Evolutionary conservation across 2,329 filamentous ascomycete genomes (phyloP).

Genomic region (Colletotrichum cereale): DNA sequence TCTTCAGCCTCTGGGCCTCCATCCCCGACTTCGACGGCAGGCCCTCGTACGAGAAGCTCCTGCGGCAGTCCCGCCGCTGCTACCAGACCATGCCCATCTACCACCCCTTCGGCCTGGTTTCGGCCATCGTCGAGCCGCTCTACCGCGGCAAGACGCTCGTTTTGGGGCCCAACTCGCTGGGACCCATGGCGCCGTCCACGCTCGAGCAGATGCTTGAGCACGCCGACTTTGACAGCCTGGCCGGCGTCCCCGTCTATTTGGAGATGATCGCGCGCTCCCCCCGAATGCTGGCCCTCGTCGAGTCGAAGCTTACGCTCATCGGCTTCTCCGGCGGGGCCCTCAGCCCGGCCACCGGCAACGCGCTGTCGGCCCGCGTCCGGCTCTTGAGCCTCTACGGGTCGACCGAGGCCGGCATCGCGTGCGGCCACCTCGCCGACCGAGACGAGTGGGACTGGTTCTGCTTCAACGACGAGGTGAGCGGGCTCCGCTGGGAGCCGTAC

Average conservation of each 20-base stretch:
- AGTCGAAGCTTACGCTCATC: constrained; percentile 44
- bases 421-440: constrained; percentile 41
- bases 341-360: constrained; percentile 46
- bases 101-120: constrained; percentile 41
- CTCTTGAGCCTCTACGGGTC: constrained; percentile 47
- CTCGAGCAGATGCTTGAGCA: constrained; percentile 39
- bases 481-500: constrained; percentile 15
- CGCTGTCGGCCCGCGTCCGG: constrained; percentile 45
- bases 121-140: constrained; percentile 40
- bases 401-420: constrained; percentile 48
- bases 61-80: constrained; percentile 12
- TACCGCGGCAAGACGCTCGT: constrained; percentile 45
- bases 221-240: constrained; percentile 24
- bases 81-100: constrained; percentile 44
- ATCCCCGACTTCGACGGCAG: constrained; percentile 34
- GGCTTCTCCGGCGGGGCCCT: constrained; percentile 48
- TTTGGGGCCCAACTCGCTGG: constrained; percentile 34
- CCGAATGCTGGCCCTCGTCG: constrained; percentile 43
- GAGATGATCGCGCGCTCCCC: constrained; percentile 17
- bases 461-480: constrained; percentile 42
- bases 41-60: not conserved
- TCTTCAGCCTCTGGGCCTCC: constrained; percentile 27
- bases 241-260: constrained; percentile 20
- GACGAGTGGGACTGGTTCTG: constrained; percentile 50
- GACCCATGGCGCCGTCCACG: constrained; percentile 44